phyloP scores from a whole-genome alignment of 2,329 filamentous ascomycete genomes.

The Periconia sp. region DNA sequence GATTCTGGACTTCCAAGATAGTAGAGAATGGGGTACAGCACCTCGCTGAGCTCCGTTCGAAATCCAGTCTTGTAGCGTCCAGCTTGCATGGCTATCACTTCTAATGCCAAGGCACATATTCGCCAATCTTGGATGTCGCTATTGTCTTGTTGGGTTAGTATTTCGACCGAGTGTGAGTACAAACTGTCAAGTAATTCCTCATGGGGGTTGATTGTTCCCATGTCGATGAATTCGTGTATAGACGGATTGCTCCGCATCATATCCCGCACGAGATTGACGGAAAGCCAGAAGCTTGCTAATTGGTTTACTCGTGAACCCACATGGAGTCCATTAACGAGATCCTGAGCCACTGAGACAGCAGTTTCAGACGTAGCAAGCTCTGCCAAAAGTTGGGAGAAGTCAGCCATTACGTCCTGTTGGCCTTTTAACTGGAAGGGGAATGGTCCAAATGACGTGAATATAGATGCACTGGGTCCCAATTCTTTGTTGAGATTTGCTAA shows the following conservation, averaged over 20 bases:
- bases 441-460: conserved; percentile 55
- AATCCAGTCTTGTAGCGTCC: conserved; percentile 68
- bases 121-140: conserved; percentile 64
- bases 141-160: conserved; percentile 53
- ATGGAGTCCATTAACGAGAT: conserved; percentile 66
- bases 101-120: conserved; percentile 75
- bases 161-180: conserved; percentile 67
- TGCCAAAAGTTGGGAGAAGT: conserved; percentile 62
- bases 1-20: conserved; percentile 72
- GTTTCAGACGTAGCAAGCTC: conserved; percentile 54
- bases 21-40: conserved; percentile 89
- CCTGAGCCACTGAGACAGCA: conserved; percentile 57
- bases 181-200: conserved; percentile 59
- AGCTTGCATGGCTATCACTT: conserved; percentile 77
- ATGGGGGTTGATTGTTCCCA: conserved; percentile 37
- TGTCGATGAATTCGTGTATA: conserved; percentile 68
- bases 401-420: conserved; percentile 64
- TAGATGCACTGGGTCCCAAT: conserved; percentile 15
- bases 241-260: conserved; percentile 55
- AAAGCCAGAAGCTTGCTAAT: conserved; percentile 78
- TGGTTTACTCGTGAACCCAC: conserved; percentile 60
- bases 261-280: conserved; percentile 69
- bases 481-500: conserved; percentile 13
- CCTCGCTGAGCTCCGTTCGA: conserved; percentile 82
- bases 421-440: conserved; percentile 62